Evolutionary conservation across 352 stramenopile genomes (phyloP).

Genomic region (Blastocystis sp.): DNA sequence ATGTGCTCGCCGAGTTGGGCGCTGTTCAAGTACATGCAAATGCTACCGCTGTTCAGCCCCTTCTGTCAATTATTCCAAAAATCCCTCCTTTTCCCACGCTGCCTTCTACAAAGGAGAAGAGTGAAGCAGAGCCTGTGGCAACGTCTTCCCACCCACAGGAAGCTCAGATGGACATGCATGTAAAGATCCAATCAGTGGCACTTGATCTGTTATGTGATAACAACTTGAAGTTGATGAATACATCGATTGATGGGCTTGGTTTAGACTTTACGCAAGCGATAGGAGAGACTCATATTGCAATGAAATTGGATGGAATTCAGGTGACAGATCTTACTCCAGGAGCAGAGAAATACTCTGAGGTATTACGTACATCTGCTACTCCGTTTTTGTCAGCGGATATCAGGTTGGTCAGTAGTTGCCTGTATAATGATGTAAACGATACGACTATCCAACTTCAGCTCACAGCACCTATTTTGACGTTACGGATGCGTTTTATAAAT

Average conservation of each 20-base stretch:
- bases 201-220: neutral
- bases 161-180: neutral
- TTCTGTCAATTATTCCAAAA: neutral
- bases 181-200: neutral
- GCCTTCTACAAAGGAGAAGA: neutral
- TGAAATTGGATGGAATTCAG: neutral
- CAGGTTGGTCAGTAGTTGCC: neutral
- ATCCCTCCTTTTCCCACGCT: slow-evolving; percentile 1
- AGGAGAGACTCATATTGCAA: neutral
- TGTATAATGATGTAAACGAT: neutral
- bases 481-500: slow-evolving; percentile 26
- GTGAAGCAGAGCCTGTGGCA: neutral
- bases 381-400: slow-evolving; percentile 11
- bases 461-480: neutral
- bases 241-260: neutral
- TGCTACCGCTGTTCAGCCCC: neutral
- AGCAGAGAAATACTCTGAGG: neutral
- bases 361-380: neutral
- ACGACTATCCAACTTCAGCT: neutral
- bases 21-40: neutral
- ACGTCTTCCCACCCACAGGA: neutral
- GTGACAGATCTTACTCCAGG: neutral
- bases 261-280: neutral
- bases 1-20: neutral
- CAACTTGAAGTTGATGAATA: neutral